Percentiles rank a stretch among this genome's conserved stretches.
Conservation (phyloP, 2,329 filamentous ascomycete species). For the Monilinia vaccinii-corymbosi region DNA sequence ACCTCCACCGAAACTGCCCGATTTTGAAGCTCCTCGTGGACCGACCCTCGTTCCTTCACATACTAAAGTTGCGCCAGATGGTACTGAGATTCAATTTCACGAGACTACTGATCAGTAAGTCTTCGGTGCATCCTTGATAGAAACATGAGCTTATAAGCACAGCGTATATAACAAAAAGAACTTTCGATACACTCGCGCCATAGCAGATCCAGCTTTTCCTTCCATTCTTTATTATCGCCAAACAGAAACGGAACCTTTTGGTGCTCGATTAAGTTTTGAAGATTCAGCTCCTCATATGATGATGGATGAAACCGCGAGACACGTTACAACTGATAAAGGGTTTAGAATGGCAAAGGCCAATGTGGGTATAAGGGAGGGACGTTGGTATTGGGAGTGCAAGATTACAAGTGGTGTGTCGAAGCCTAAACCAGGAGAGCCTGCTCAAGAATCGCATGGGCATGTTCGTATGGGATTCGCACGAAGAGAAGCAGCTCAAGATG, state of each 20-base stretch:
- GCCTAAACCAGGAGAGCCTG: constrained; percentile 18
- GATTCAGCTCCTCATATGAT: constrained; percentile 80
- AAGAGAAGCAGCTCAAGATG: constrained; percentile 72
- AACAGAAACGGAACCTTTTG: constrained; percentile 76
- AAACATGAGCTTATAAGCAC: constrained; percentile 11
- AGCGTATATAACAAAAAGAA: constrained; percentile 58
- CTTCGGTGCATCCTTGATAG: background rate
- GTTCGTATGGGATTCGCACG: constrained; percentile 83
- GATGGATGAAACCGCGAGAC: constrained; percentile 65
- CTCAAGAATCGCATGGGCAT: constrained; percentile 36
- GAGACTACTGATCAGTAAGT: constrained; percentile 58
- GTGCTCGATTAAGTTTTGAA: constrained; percentile 82
- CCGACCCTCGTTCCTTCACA: constrained; percentile 50
- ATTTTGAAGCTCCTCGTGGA: constrained; percentile 51
- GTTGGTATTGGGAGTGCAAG: constrained; percentile 91
- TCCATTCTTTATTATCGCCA: constrained; percentile 83
- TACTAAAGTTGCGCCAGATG: constrained; percentile 40
- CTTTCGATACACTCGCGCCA: constrained; percentile 84
- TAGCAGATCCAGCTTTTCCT: constrained; percentile 79
- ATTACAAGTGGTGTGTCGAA: constrained; percentile 66
- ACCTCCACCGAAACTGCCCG: constrained; percentile 50
- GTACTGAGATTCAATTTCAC: constrained; percentile 46
- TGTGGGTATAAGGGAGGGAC: constrained; percentile 78
- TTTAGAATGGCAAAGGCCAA: constrained; percentile 89
- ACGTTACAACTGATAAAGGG: constrained; percentile 84